Base-by-base conservation (phyloP, 257 asterid species). In the Dorcoceras hygrometricum region DNA sequence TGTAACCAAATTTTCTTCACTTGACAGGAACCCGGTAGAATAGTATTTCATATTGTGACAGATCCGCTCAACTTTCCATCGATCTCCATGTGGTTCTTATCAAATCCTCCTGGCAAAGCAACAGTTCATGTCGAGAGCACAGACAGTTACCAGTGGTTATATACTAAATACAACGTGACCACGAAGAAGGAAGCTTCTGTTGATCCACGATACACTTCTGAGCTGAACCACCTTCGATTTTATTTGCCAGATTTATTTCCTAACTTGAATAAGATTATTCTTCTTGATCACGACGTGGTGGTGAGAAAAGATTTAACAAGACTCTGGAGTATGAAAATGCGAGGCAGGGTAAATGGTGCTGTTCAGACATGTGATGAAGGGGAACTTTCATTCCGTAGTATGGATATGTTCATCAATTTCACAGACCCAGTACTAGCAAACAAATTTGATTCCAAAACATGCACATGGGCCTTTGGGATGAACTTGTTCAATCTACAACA, bases 381-480 rank as follows among this genome's bases (percentile, higher is more conserved):
- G 23, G 86, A 84, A 27, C 84, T 93, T 76, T 86, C 95, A 50
- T 88, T 75, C 67, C 92, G 82, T 23, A 85, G 87, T 59, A 86
- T 94, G 96, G 89, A 88, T 78, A 76, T 73, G 86, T 77, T 82
- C 65, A 78, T 90, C 71, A 79, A 90, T 76, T 90, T 94, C 63
- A 72, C 95, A 25, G 95, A 88, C 71, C 96, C 95, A 54, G 23
- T 60, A 19, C 72, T 90, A 75, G 82, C 85, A 50, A 77, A 76
- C 50, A 74, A 55, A 53, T 82, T 90, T 36, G 81, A 88, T 66
- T 69, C 82, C 74, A 75, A 79, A 29, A 27, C 86, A 28, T 90
- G 99, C 89, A 87, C 99, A 8, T 90, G 99, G 97, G 99, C 97
- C 69, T 94, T 88, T 59, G 99, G 99, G 64, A 72, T 94, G 94